Evolutionary conservation across 768 basidiomycete genomes (phyloP), one percentile per base, ranked within the genome.

Genomic region (Lentinula boryana): DNA sequence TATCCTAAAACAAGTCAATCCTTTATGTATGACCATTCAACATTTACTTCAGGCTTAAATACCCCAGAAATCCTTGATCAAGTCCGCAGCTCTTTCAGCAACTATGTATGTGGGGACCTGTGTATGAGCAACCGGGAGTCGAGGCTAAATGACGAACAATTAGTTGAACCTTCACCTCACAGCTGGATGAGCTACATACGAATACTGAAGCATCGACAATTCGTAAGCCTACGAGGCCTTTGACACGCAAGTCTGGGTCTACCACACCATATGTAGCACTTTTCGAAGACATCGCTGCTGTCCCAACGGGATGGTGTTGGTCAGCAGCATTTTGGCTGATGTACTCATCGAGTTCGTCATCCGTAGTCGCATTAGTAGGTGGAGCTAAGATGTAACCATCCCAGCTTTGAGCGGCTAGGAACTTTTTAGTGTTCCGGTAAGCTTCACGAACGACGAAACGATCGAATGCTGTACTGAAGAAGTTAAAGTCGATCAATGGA

Each of bases 401-500:
- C 61, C 62, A 68, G 5, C 64, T 60, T 13, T 56, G 27, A 2
- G 60, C 62, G 6, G 60, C 18, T 27, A 64, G 12, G 43, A 70
- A 66, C 6, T 35, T 44, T 12, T 52, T 35, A 9, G 54, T 62
- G 4, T 33, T 53, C 21, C 61, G 59, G 36, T 68, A 52, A 5
- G 62, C 68, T 56, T 66, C 56, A 10, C 56, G 57, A 44, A 66
- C 61, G 15, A 54, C 60, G n/a, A 60, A 60, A 12, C 63, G 54
- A 48, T 67, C 69, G 54, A 63, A 62, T 3, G 48, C 50, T 5
- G 64, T 56, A 44, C 32, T 62, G 48, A 75, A 72, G 69, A 81
- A 76, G 58, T 75, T 74, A 1, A 77, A 75, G 64, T 82, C 73
- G 68, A 82, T 78, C 16, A 68, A 46, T 0, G 80, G 80, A 44